Percentiles rank a stretch among this genome's conserved stretches.
These are phyloP conservation scores for Penicillium waksmanii DNA, from an alignment of 495 filamentous ascomycete genomes.

Conservation along the genomic window DNA sequence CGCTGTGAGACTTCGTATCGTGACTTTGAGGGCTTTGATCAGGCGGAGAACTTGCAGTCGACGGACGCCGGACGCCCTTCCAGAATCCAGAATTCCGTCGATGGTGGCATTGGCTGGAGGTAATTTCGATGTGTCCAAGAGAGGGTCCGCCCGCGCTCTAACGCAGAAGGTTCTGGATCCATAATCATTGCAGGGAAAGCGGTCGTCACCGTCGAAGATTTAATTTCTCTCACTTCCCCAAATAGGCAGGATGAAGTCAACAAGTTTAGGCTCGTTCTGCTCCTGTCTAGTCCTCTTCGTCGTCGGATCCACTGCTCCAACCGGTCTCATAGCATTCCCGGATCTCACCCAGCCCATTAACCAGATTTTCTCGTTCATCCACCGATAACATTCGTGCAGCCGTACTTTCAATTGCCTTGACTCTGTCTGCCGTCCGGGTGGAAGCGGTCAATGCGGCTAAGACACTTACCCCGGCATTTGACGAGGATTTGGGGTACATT, in stretches of 20 bases:
- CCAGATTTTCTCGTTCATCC: constrained; percentile 80
- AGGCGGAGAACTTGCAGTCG: not conserved
- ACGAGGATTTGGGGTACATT: constrained; percentile 55
- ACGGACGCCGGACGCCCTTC: constrained; percentile 1
- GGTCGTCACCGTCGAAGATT: not conserved
- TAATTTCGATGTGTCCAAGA: not conserved
- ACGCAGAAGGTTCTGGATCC: not conserved
- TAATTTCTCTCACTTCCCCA: not conserved
- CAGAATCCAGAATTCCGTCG: not conserved
- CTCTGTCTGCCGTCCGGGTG: constrained; percentile 64
- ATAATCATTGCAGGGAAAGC: not conserved
- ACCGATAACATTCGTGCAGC: constrained; percentile 63
- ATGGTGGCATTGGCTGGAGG: constrained; percentile 1
- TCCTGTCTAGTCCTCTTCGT: constrained; percentile 66
- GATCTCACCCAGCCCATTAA: constrained; percentile 82
- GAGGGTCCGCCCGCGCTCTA: not conserved
- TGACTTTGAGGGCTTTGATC: not conserved
- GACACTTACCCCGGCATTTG: constrained; percentile 54
- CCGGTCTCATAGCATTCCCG: constrained; percentile 88
- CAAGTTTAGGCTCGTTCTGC: not conserved
- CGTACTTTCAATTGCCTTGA: constrained; percentile 67
- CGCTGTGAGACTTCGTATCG: constrained; percentile 8
- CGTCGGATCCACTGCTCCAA: constrained; percentile 84
- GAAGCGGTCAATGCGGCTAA: constrained; percentile 73
- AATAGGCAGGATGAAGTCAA: not conserved